phyloP scores from a whole-genome alignment of 768 basidiomycete genomes.

The Amanita subjunquillea region DNA sequence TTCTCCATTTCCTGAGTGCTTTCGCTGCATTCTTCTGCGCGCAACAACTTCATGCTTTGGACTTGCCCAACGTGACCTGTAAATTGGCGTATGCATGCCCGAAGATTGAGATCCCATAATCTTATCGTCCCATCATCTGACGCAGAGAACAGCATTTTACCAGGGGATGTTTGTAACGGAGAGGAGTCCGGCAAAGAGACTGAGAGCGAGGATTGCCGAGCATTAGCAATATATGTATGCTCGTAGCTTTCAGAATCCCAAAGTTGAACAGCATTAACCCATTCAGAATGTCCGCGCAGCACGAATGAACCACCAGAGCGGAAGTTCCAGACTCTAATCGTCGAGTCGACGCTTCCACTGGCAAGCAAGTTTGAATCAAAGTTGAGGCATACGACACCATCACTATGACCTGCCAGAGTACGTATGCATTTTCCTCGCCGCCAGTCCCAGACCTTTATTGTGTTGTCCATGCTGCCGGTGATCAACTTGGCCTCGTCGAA shows the following conservation, averaged over 20 bases:
- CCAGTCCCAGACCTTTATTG: conserved; percentile 96
- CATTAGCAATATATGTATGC: not conserved
- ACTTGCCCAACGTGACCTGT: conserved; percentile 91
- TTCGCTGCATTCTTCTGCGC: conserved; percentile 46
- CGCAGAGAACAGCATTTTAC: conserved; percentile 96
- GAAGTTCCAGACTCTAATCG: conserved; percentile 92
- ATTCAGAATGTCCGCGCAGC: conserved; percentile 85
- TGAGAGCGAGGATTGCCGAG: not conserved
- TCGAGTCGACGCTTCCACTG: conserved; percentile 89
- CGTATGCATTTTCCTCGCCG: conserved; percentile 79
- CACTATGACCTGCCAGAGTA: conserved; percentile 83
- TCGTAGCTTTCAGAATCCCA: conserved; percentile 60
- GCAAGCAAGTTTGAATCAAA: conserved; percentile 90
- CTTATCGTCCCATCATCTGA: conserved; percentile 92
- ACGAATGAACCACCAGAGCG: conserved; percentile 87
- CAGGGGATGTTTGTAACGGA: conserved; percentile 52
- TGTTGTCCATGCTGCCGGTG: conserved; percentile 94
- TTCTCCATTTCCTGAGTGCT: conserved; percentile 12
- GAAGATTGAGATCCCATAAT: conserved; percentile 82
- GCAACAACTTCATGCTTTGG: conserved; percentile 77
- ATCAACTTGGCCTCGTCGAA: conserved; percentile 94
- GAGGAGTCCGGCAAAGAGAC: not conserved
- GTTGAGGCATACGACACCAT: conserved; percentile 83
- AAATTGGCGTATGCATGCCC: conserved; percentile 77
- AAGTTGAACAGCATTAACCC: conserved; percentile 91